Evolutionary conservation across 106 monocot species (phyloP).

Genomic region (Acanthochlamys bracteata): DNA sequence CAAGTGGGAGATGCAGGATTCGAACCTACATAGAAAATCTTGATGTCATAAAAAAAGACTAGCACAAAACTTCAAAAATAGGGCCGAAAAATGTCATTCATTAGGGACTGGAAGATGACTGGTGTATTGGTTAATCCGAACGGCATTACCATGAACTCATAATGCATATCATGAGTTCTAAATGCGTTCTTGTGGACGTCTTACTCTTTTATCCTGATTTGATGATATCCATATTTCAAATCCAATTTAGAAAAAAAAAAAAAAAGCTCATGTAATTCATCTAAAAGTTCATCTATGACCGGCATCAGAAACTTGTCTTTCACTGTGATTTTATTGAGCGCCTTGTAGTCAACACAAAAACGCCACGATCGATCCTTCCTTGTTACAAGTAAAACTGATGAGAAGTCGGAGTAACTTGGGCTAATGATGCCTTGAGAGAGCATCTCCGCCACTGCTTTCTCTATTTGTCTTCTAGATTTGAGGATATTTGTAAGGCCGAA

Average conservation of each 20-base stretch:
- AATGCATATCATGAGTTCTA: slow-evolving; percentile 5
- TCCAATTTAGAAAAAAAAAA: slow-evolving; percentile 9
- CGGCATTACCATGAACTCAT: slow-evolving; percentile 9
- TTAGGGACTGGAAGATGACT: background rate
- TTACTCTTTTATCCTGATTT: background rate
- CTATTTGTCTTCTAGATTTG: background rate
- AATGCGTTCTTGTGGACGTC: slow-evolving; percentile 2
- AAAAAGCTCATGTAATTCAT: background rate
- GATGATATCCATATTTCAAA: slow-evolving; percentile 6
- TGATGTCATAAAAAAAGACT: background rate
- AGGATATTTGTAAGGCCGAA: background rate
- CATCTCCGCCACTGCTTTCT: background rate
- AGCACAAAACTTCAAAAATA: background rate
- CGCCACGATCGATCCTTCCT: background rate
- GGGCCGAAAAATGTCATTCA: background rate
- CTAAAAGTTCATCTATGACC: slow-evolving; percentile 6
- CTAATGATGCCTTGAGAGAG: background rate
- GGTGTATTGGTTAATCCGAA: slow-evolving; percentile 10
- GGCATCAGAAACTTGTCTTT: slow-evolving; percentile 10
- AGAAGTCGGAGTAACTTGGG: background rate
- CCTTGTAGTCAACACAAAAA: background rate
- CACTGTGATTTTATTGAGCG: background rate
- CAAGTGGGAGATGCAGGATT: slow-evolving; percentile 29
- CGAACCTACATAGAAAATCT: slow-evolving; percentile 14
- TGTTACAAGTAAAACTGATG: background rate